phyloP scores from a whole-genome alignment of 768 basidiomycete species.

The Pleurotus eryngii region DNA sequence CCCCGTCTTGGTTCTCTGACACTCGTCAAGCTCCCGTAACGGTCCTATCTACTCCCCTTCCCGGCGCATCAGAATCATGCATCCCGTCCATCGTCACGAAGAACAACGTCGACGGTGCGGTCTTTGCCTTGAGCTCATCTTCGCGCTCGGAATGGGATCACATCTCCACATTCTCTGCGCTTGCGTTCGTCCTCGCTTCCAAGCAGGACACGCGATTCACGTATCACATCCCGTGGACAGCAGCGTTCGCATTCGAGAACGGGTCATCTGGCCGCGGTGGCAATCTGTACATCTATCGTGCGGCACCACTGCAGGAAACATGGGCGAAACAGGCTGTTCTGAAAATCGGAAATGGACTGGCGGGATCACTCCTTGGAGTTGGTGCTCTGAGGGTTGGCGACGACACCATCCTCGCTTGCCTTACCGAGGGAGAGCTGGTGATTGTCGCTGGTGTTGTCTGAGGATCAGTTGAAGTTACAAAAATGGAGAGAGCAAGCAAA shows the following conservation, averaged over 20 bases:
- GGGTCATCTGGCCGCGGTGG: constrained; percentile 65
- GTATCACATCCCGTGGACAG: constrained; percentile 56
- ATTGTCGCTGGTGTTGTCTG: constrained; percentile 33
- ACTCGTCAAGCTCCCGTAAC: constrained; percentile 31
- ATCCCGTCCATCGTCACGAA: constrained; percentile 57
- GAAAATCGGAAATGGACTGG: constrained; percentile 63
- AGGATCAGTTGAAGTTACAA: neutral
- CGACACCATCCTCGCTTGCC: constrained; percentile 51
- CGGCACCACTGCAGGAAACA: constrained; percentile 43
- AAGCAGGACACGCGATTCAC: constrained; percentile 90
- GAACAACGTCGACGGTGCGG: constrained; percentile 68
- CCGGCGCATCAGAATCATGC: constrained; percentile 36
- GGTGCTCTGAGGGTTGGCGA: constrained; percentile 42
- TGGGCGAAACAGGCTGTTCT: constrained; percentile 82
- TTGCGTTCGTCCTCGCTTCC: constrained; percentile 91
- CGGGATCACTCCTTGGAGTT: constrained; percentile 78
- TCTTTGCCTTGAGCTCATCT: constrained; percentile 47
- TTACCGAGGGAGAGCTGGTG: constrained; percentile 77
- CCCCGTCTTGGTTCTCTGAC: constrained; percentile 36
- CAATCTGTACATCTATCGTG: constrained; percentile 85
- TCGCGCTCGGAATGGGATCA: constrained; percentile 61
- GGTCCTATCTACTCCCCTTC: constrained; percentile 71
- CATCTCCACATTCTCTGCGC: constrained; percentile 78
- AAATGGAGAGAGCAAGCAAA: neutral
- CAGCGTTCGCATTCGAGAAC: constrained; percentile 82